Base-by-base conservation (phyloP, 2,329 filamentous ascomycete species). In the Harringtonia lauricola region DNA sequence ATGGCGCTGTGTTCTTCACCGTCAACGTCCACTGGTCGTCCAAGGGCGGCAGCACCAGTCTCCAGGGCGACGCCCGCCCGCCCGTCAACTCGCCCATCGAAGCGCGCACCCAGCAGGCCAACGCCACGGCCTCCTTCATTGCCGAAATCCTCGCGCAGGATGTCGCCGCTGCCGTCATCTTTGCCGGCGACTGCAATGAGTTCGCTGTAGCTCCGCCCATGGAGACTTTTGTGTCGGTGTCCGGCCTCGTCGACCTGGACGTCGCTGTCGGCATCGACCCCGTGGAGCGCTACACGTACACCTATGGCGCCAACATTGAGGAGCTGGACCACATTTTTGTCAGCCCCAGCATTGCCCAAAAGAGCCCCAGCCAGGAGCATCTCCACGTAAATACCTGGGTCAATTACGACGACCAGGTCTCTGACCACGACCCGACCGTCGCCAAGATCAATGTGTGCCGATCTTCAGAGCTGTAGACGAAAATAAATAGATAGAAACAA, bases 351-450 rank as follows among this genome's bases (percentile, higher is more conserved):
- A 54, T 82, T 46, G 63, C 56, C 24, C 55, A 59, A 4, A 57
- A 56, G 30, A 60, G 10, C 13, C 44, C 42, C 8, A 59, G 65
- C 53, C 76, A 76, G 51, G 76, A 85, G 66, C 81, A 86, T 59
- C 55, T 86, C 22, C 82, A 86, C 61, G 64, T 85, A 41, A 86
- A 84, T 58, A 79, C 79, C 3, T 86, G 82, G 81, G 69, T 74
- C 40, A 61, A 65, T 26, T 69, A 60, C 47, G 68, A 64, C 26
- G 72, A 72, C 42, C 66, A 74, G 57, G 70, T 75, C 19, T 80
- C 73, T 41, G 81, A 86, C 56, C 82, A 29, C 28, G 28, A 29
- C 13, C 28, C 28, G 8, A 29, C 28, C 13, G 28, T 29, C 8
- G 28, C 28, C 28, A 29, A 29, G 28, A 8, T 29, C 28, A 29